phyloP scores from a whole-genome alignment of 2,329 filamentous ascomycete species.

The Trichoderma pleuroti region DNA sequence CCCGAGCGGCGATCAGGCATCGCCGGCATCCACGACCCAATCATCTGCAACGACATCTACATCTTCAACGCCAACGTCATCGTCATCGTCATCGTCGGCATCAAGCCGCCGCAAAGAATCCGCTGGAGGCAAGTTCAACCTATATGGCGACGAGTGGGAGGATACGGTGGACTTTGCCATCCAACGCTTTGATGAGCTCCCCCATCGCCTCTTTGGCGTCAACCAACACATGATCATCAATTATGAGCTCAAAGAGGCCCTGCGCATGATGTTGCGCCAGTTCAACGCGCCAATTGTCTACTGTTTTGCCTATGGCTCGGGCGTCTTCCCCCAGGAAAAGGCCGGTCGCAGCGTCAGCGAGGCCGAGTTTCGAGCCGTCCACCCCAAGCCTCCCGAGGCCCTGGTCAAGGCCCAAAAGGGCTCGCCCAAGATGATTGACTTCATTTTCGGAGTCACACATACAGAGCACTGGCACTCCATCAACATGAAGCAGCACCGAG shows the following conservation, averaged over 20 bases:
- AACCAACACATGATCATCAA: conserved; percentile 98
- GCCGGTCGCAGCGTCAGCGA: conserved; percentile 53
- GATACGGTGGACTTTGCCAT: conserved; percentile 41
- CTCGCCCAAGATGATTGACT: conserved; percentile 94
- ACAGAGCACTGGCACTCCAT: conserved; percentile 96
- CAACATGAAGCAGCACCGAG: conserved; percentile 80
- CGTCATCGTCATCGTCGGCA: neutral
- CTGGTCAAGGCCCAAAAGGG: conserved; percentile 83
- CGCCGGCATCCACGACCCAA: neutral
- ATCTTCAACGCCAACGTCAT: neutral
- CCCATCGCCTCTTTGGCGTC: conserved; percentile 67
- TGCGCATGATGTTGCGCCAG: conserved; percentile 83
- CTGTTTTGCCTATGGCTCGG: conserved; percentile 95
- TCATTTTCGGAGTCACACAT: conserved; percentile 93
- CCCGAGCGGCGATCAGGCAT: neutral
- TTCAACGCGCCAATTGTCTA: conserved; percentile 93
- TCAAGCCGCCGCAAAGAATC: conserved; percentile 26
- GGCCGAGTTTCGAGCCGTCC: conserved; percentile 60
- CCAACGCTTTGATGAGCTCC: conserved; percentile 43
- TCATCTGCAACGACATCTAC: neutral
- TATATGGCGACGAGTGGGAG: conserved; percentile 43
- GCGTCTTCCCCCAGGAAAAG: conserved; percentile 80
- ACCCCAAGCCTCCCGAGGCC: conserved; percentile 76
- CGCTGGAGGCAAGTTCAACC: conserved; percentile 32
- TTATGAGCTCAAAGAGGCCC: conserved; percentile 86